These are phyloP conservation scores for Tricholoma hemisulphureum DNA, from an alignment of 768 basidiomycete genomes.

Conservation along the genomic window DNA sequence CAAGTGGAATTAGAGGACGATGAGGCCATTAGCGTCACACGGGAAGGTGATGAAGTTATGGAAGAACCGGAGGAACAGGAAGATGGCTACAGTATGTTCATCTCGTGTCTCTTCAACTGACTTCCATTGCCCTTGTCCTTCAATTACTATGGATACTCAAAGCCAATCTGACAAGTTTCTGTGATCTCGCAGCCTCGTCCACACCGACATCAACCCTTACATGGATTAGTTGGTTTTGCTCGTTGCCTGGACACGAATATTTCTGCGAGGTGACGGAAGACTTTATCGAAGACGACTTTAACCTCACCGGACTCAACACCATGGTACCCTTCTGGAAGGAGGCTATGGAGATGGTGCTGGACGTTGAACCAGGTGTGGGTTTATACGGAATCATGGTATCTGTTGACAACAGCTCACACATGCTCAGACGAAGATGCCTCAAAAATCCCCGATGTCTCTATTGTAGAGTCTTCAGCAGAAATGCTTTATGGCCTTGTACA, in stretches of 20 bases:
- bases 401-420: constrained; percentile 4
- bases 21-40: constrained; percentile 55
- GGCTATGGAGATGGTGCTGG: constrained; percentile 99
- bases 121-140: constrained; percentile 6
- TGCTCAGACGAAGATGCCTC: constrained; percentile 79
- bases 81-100: constrained; percentile 75
- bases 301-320: constrained; percentile 90
- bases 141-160: neutral
- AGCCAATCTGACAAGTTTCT: constrained; percentile 21
- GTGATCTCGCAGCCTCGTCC: constrained; percentile 64
- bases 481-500: constrained; percentile 97
- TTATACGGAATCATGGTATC: neutral
- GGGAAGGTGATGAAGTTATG: constrained; percentile 76
- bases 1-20: constrained; percentile 61
- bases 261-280: constrained; percentile 98
- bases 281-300: constrained; percentile 99
- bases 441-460: constrained; percentile 97
- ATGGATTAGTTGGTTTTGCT: constrained; percentile 97
- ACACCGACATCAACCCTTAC: constrained; percentile 90
- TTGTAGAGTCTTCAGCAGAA: constrained; percentile 97
- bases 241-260: constrained; percentile 93
- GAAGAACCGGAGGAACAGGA: constrained; percentile 76
- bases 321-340: constrained; percentile 99
- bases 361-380: constrained; percentile 92
- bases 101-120: constrained; percentile 18